Conservation (phyloP, 2,329 filamentous ascomycete species). For the Microthyrium microscopicum region DNA sequence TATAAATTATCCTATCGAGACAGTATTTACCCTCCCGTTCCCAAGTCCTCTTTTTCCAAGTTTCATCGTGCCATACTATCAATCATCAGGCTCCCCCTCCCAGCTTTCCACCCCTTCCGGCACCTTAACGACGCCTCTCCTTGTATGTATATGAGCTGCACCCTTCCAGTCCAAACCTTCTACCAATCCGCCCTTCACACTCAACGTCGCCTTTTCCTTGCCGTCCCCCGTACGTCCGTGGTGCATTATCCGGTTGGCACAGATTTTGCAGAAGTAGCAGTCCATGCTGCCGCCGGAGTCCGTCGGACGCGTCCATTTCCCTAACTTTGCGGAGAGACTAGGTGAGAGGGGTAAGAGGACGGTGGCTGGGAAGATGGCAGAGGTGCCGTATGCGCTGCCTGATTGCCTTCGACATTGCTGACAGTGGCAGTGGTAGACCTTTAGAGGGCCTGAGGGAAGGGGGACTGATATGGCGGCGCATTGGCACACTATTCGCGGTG, state of each 20-base stretch:
- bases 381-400: slow-evolving; percentile 49
- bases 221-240: slow-evolving; percentile 1
- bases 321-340: slow-evolving; percentile 25
- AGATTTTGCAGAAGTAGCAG: slow-evolving; percentile 44
- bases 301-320: slow-evolving; percentile 39
- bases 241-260: slow-evolving; percentile 8
- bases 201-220: slow-evolving; percentile 2
- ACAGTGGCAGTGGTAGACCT: slow-evolving; percentile 59
- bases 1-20: too few relatives aligned
- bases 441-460: slow-evolving; percentile 43
- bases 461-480: slow-evolving; percentile 47
- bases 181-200: slow-evolving; percentile 8
- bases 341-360: slow-evolving; percentile 35
- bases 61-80: too few relatives aligned
- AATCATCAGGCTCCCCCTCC: too few relatives aligned
- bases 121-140: slow-evolving; percentile 6
- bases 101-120: slow-evolving; percentile 2
- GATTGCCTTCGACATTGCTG: slow-evolving; percentile 48
- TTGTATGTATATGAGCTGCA: slow-evolving; percentile 7
- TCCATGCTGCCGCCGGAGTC: slow-evolving; percentile 39
- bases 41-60: too few relatives aligned
- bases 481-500: slow-evolving; percentile 36
- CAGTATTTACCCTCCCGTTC: too few relatives aligned
- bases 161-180: slow-evolving; percentile 8
- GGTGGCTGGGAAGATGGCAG: slow-evolving; percentile 48